Conservation (phyloP, 192 early-diverging fungal species). For the Coemansia sp. region DNA sequence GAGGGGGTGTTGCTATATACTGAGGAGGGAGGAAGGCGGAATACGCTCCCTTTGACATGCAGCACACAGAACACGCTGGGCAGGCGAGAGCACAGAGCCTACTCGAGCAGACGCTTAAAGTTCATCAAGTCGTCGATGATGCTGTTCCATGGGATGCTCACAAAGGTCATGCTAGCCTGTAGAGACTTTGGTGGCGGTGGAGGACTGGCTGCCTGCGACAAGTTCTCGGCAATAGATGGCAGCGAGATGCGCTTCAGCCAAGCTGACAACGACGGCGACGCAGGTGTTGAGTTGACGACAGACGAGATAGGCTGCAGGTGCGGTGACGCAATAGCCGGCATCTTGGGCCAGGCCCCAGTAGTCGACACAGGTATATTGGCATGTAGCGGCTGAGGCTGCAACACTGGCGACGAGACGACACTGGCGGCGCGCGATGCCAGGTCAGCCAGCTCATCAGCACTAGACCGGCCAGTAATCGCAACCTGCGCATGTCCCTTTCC, state of each 20-base stretch:
- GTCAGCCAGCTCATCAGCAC: constrained; percentile 35
- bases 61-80: constrained; percentile 13
- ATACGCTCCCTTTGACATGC: constrained; percentile 14
- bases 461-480: constrained; percentile 50
- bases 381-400: constrained; percentile 39
- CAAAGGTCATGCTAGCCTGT: constrained; percentile 88
- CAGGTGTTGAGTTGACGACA: constrained; percentile 49
- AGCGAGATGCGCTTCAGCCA: constrained; percentile 62
- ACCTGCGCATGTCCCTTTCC: constrained; percentile 91
- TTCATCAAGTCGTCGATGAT: constrained; percentile 66
- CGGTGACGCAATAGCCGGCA: constrained; percentile 51
- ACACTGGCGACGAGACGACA: constrained; percentile 47
- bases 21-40: not conserved
- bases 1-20: constrained; percentile 13
- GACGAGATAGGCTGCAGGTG: constrained; percentile 49
- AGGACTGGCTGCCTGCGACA: constrained; percentile 56
- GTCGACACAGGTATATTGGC: not conserved
- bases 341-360: constrained; percentile 32
- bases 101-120: constrained; percentile 59
- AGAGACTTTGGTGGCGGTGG: constrained; percentile 71
- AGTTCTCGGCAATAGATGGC: constrained; percentile 58
- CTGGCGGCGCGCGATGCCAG: constrained; percentile 43
- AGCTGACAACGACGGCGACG: constrained; percentile 56
- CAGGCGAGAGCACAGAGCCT: constrained; percentile 13
- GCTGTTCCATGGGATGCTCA: constrained; percentile 91